Evolutionary conservation across 306 rosid genomes (phyloP), one percentile per base, ranked within the genome.

Genomic region (Prinsepia uniflora): DNA sequence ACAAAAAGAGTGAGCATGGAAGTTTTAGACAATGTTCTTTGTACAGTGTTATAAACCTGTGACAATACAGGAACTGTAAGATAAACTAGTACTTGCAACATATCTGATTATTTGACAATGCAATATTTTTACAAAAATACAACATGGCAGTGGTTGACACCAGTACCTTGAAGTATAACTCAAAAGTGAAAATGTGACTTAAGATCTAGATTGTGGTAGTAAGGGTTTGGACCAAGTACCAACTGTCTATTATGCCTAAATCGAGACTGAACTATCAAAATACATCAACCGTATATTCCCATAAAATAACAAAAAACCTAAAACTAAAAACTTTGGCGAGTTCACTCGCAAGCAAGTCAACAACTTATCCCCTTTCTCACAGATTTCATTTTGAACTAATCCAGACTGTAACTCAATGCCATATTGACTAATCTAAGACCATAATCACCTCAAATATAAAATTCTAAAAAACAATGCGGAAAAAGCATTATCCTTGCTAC

Each of bases 1-100:
- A 84, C 58, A 74, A 60, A 69, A 50, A 75, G 63, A 80, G 63
- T 43, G 70, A 40, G 14, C 39, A 53, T 20, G 6, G 20, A 11
- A 63, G 68, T 40, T 11, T 45, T 20, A 45, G 11, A 6, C 64
- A 61, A 61, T 17, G 22, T 39, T n/a, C 10, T 18, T 8, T 53
- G 18, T n/a, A 52, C 8, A 53, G 7, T 42, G 17, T 63, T 17
- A 43, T 19, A 30, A 48, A 48, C 43, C 65, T 11, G 43, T 59
- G 57, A 24, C 8, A 42, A 43, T 41, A 36, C 14, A 39, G 36
- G 50, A 58, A 34, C 30, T 8, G 13, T 24, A 57, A 50, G 36
- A 57, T 62, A 17, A 17, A 15, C 2, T 18, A 40, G 43, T 39
- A 17, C 20, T 39, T 41, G n/a, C 22, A 17, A 9, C 39, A 44